A percentile compares a stretch with the other conserved stretches of the same genome.
Conservation (phyloP, 2,329 filamentous ascomycete species). For the Amauroascus verrucosus region DNA sequence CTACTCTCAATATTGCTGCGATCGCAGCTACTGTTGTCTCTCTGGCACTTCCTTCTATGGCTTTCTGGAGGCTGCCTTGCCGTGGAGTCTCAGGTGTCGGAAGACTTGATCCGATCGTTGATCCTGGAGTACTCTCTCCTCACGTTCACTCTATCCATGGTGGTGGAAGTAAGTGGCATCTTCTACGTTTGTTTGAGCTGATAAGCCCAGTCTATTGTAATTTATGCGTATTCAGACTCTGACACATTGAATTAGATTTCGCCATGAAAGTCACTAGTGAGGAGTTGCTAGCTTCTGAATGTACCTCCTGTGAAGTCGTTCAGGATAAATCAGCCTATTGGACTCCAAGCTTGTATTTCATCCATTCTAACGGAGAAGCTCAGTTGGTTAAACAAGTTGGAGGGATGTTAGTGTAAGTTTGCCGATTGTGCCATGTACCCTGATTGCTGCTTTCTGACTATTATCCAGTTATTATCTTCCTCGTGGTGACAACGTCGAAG, state of each 20-base stretch:
- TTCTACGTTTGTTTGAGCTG: background rate
- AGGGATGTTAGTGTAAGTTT: conserved; percentile 71
- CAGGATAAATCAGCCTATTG: conserved; percentile 86
- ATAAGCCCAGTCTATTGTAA: background rate
- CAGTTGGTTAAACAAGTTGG: conserved; percentile 64
- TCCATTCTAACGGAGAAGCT: conserved; percentile 55
- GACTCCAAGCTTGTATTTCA: conserved; percentile 69
- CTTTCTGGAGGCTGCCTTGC: conserved; percentile 88
- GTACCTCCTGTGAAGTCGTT: conserved; percentile 69
- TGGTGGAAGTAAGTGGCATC: conserved; percentile 54
- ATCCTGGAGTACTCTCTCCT: conserved; percentile 46
- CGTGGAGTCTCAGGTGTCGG: conserved; percentile 58
- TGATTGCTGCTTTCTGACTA: conserved; percentile 1
- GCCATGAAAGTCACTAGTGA: conserved; percentile 46
- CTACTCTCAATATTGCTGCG: conserved; percentile 7
- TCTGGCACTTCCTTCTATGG: conserved; percentile 36
- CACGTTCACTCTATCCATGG: conserved; percentile 71
- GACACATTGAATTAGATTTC: conserved; percentile 50
- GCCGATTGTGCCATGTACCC: conserved; percentile 1
- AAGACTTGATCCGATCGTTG: conserved; percentile 67
- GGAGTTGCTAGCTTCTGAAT: conserved; percentile 52
- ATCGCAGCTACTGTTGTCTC: conserved; percentile 8
- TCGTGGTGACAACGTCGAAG: conserved; percentile 52
- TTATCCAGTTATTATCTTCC: conserved; percentile 69
- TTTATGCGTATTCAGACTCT: no score